Conservation (phyloP, 257 asterid genomes). For the Oldenlandia corymbosa region DNA sequence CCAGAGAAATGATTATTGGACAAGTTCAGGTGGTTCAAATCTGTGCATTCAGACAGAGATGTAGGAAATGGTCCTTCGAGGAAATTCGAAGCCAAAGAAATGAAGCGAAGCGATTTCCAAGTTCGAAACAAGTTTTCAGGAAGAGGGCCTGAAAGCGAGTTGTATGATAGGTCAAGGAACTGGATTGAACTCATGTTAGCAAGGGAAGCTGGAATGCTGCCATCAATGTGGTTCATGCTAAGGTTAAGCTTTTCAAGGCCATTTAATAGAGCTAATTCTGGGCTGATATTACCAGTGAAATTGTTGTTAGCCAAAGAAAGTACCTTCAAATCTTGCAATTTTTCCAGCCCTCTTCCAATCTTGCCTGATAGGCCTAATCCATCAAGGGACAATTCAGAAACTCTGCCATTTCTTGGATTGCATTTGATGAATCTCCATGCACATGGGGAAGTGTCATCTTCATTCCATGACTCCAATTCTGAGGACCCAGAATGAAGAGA, state of each 20-base stretch:
- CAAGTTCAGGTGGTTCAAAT: conserved; percentile 56
- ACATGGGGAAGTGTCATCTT: conserved; percentile 78
- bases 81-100: conserved; percentile 47
- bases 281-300: conserved; percentile 47
- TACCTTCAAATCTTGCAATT: conserved; percentile 45
- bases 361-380: conserved; percentile 64
- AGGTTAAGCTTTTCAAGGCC: conserved; percentile 60
- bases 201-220: conserved; percentile 43
- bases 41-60: conserved; percentile 35
- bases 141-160: conserved; percentile 54
- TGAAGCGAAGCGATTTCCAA: conserved; percentile 42
- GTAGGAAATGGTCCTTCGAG: conserved; percentile 64
- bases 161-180: conserved; percentile 70
- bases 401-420: conserved; percentile 48
- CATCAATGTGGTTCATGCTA: conserved; percentile 54
- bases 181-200: conserved; percentile 39
- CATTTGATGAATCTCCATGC: conserved; percentile 68
- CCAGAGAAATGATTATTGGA: conserved; percentile 74
- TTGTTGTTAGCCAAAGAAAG: conserved; percentile 70
- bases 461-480: conserved; percentile 61
- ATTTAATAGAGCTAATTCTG: conserved; percentile 37
- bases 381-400: conserved; percentile 48
- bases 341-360: conserved; percentile 73
- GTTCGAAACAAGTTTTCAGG: conserved; percentile 39
- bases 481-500: conserved; percentile 42